phyloP scores from a whole-genome alignment of 108 stramenopile genomes.

The Skeletonema marinoi region DNA sequence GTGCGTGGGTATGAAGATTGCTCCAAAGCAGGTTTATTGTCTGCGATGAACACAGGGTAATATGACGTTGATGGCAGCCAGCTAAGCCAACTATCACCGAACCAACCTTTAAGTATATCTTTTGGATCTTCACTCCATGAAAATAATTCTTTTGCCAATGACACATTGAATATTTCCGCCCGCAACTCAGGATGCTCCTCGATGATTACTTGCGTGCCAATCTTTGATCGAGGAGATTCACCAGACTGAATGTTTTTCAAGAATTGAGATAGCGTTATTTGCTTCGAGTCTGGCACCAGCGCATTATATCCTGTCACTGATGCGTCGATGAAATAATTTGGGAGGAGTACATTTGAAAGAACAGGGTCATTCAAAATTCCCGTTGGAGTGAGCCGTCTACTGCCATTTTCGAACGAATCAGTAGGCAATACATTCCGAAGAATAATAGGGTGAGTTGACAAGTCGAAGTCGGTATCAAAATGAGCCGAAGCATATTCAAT shows the following conservation, averaged over 20 bases:
- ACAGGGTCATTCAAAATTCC: conserved; percentile 55
- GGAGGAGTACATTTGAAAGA: conserved; percentile 47
- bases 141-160: conserved; percentile 63
- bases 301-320: conserved; percentile 40
- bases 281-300: conserved; percentile 61
- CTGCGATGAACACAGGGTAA: conserved; percentile 75
- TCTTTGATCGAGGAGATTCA: conserved; percentile 60
- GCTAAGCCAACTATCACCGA: not conserved
- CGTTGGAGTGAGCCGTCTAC: conserved; percentile 52
- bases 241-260: conserved; percentile 51
- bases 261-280: conserved; percentile 38
- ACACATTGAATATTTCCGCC: conserved; percentile 53
- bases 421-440: conserved; percentile 35
- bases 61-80: conserved; percentile 58
- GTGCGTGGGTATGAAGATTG: conserved; percentile 46
- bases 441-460: conserved; percentile 35
- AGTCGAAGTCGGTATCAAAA: conserved; percentile 25
- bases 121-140: conserved; percentile 54
- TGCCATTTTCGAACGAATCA: conserved; percentile 16
- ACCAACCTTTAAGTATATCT: not conserved
- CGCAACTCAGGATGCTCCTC: conserved; percentile 61
- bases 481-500: conserved; percentile 15
- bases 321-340: conserved; percentile 68
- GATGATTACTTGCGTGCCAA: conserved; percentile 74
- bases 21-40: conserved; percentile 4